A percentile compares a stretch with the other conserved stretches of the same genome.
phyloP scores from a whole-genome alignment of 202 grass and related monocot species.

The Hordeum pubiflorum region DNA sequence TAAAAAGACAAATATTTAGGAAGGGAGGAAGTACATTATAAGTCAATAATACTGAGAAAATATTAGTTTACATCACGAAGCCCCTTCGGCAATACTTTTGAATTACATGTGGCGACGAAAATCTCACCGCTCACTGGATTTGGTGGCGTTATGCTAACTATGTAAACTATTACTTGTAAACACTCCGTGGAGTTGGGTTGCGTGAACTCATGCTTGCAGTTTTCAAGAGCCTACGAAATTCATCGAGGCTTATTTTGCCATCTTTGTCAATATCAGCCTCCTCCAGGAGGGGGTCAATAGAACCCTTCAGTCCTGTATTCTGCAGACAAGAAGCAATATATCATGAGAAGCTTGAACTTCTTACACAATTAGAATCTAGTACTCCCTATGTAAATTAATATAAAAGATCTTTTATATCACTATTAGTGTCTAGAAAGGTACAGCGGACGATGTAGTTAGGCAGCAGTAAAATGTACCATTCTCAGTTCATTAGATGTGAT shows the following conservation, averaged over 20 bases:
- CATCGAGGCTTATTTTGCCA: conserved; percentile 89
- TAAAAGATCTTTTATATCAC: too few species aligned
- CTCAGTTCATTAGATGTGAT: conserved; percentile 89
- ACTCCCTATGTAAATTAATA: too few species aligned
- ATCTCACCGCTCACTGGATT: neutral
- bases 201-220: conserved; percentile 81
- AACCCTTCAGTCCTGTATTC: conserved; percentile 83
- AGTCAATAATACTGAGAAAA: neutral
- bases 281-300: conserved; percentile 72
- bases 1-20: too few species aligned
- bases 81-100: neutral
- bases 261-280: conserved; percentile 90
- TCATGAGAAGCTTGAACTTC: neutral
- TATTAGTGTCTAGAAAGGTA: neutral
- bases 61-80: conserved; percentile 19
- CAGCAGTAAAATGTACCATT: conserved; percentile 46
- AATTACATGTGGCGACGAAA: conserved; percentile 3
- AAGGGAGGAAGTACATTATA: too few species aligned
- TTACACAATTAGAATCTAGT: neutral
- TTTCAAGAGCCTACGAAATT: conserved; percentile 87
- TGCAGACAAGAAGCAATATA: conserved; percentile 28
- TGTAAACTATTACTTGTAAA: conserved; percentile 22
- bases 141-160: neutral
- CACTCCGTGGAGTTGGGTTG: conserved; percentile 32
- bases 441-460: neutral